phyloP scores from a whole-genome alignment of 2,329 filamentous ascomycete species.

The Aspergillus neoniger region DNA sequence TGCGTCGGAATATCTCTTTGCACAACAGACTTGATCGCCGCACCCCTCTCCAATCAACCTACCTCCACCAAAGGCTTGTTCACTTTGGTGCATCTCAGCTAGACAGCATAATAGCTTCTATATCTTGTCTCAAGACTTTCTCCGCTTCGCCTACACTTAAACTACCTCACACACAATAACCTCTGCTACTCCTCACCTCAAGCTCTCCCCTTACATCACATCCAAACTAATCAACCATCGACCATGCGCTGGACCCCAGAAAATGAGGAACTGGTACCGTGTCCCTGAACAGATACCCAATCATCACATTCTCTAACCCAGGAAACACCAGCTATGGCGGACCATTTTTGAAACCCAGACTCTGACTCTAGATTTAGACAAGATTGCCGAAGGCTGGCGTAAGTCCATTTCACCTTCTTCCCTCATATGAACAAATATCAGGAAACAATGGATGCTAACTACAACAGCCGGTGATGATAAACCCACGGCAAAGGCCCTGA shows the following conservation, averaged over 20 bases:
- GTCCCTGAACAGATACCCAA: background rate
- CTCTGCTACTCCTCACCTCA: background rate
- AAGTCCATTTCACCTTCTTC: background rate
- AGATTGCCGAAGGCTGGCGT: constrained; percentile 13
- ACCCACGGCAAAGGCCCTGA: constrained; percentile 17
- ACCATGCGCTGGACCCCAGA: constrained; percentile 14
- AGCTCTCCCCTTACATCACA: background rate
- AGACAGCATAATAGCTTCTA: too few relatives aligned
- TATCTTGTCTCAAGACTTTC: background rate
- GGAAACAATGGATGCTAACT: background rate
- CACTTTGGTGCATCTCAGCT: too few relatives aligned
- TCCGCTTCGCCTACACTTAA: background rate
- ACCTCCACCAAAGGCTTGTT: too few relatives aligned
- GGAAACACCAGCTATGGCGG: constrained; percentile 16
- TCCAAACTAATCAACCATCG: background rate
- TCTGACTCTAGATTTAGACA: constrained; percentile 15
- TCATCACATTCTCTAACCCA: background rate
- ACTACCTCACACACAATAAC: background rate
- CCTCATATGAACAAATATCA: background rate
- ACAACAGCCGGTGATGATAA: constrained; percentile 11
- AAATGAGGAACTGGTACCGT: constrained; percentile 7
- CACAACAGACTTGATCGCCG: too few relatives aligned
- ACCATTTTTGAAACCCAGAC: constrained; percentile 19
- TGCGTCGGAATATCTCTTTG: too few relatives aligned
- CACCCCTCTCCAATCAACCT: accelerated